phyloP scores from a whole-genome alignment of 129 eudicot genomes.

The Tanacetum coccineum region DNA sequence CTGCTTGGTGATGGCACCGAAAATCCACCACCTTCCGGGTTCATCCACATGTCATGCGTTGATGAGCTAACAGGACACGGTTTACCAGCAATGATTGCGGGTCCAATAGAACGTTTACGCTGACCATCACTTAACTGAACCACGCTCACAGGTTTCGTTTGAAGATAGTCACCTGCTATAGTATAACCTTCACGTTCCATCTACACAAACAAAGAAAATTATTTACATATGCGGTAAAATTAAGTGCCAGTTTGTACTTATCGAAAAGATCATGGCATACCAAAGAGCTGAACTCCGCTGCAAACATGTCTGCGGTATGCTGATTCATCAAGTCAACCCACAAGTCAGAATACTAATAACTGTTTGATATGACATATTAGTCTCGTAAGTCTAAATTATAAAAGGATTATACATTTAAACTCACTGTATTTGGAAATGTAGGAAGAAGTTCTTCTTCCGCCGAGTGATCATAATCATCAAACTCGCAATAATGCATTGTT shows the following conservation, averaged over 20 bases:
- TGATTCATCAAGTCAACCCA: constrained; percentile 33
- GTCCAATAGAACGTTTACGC: no score
- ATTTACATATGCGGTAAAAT: constrained; percentile 7
- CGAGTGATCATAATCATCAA: constrained; percentile 49
- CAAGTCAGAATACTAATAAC: constrained; percentile 21
- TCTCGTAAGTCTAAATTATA: no score
- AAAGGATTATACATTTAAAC: constrained; percentile 23
- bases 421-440: constrained; percentile 76
- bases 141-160: constrained; percentile 46
- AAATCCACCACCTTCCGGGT: no score
- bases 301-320: constrained; percentile 83
- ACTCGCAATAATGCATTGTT: constrained; percentile 68
- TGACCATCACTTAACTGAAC: constrained; percentile 31
- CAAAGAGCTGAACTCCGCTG: constrained; percentile 54
- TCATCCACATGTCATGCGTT: no score
- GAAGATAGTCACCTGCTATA: constrained; percentile 43
- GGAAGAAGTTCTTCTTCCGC: constrained; percentile 66
- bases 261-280: constrained; percentile 33
- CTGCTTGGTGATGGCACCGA: no score
- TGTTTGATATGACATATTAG: no score
- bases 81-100: constrained; percentile 23
- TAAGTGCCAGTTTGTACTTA: constrained; percentile 2
- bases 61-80: no score
- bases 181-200: constrained; percentile 61
- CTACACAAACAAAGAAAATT: constrained; percentile 36